Base-by-base conservation (phyloP, 2,329 filamentous ascomycete species). In the Cytospora leucostoma region DNA sequence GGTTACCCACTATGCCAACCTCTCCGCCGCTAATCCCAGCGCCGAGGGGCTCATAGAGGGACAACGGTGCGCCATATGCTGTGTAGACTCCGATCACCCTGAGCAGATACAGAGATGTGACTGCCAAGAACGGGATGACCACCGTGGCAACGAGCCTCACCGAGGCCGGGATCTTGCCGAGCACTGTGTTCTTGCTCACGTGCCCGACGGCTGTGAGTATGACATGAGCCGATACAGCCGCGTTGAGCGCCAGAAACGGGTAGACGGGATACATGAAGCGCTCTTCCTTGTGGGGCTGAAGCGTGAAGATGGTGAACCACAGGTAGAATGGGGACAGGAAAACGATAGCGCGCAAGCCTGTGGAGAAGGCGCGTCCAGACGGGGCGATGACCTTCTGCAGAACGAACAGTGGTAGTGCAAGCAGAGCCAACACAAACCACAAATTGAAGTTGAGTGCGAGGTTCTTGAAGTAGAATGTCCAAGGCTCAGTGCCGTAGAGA, bases 211-310 rank as follows among this genome's bases (percentile, higher is more conserved):
- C 88, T 13, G 87, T 82, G 17, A 98, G 82, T 1, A 96, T 72
- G 63, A 96, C 89, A 74, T 98, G 93, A 40, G 96, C 79, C 4
- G 91, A 85, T 59, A 97, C 84, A 10, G 94, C 91, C 3, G 93
- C 93, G 71, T 97, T 97, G 40, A 99, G 81, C 0, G 91, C 90
- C 44, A 99, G 81, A 67, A 94, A 92, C 1, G 95, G 95, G 71
- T 99, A 99, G 2, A 87, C 91, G 0, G 95, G 95, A 71, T 97
- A 99, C 93, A 99, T 98, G 79, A 99, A 99, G 7, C 95, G 84
- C 77, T 99, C 95, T 74, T 99, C 95, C 72, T 99, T 99, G 78
- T 99, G 95, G 17, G 95, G 92, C 73, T 99, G 95, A 10, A 90
- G 74, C 0, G 91, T 94, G 78, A 99, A 98, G 66, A 98, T 95